Evolutionary conservation across 495 filamentous ascomycete genomes (phyloP).

Genomic region (Penicillium alfredii): DNA sequence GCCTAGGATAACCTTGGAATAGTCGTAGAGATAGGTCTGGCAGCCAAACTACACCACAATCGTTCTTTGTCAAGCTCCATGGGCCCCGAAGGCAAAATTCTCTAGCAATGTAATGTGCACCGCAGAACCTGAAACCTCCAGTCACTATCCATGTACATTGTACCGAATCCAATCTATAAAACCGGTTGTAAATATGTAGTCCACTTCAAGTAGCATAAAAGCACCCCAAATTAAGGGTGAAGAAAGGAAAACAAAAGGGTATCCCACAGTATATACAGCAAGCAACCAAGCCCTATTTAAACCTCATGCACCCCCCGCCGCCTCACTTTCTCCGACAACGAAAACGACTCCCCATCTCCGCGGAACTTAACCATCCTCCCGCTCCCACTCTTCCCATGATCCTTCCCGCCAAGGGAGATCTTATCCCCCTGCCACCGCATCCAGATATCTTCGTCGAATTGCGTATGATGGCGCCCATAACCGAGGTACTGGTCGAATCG

Average conservation of each 20-base stretch:
- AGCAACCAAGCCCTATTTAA: slow-evolving; percentile 1
- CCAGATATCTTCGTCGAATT: slow-evolving; percentile 35
- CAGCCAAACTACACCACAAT: too few species aligned
- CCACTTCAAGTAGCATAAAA: too few species aligned
- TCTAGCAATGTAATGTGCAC: too few species aligned
- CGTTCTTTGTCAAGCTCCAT: too few species aligned
- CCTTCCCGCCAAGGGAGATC: slow-evolving; percentile 1
- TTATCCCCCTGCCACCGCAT: slow-evolving; percentile 21
- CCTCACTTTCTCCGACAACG: slow-evolving; percentile 4
- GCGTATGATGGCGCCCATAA: slow-evolving; percentile 15
- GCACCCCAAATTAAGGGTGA: too few species aligned
- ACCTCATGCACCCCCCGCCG: neutral
- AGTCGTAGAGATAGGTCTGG: too few species aligned
- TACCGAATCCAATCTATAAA: too few species aligned
- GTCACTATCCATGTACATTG: too few species aligned
- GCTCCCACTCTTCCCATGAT: neutral
- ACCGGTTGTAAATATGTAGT: too few species aligned
- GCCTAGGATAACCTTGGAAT: too few species aligned
- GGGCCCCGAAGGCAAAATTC: too few species aligned
- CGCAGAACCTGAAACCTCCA: neutral
- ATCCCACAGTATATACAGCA: neutral
- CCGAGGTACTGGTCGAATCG: slow-evolving; percentile 27
- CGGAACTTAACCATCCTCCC: neutral
- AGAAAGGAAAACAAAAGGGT: neutral
- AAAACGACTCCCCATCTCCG: neutral